Conservation (phyloP, 805 yeast genomes). For the Kuraishia piskuri region DNA sequence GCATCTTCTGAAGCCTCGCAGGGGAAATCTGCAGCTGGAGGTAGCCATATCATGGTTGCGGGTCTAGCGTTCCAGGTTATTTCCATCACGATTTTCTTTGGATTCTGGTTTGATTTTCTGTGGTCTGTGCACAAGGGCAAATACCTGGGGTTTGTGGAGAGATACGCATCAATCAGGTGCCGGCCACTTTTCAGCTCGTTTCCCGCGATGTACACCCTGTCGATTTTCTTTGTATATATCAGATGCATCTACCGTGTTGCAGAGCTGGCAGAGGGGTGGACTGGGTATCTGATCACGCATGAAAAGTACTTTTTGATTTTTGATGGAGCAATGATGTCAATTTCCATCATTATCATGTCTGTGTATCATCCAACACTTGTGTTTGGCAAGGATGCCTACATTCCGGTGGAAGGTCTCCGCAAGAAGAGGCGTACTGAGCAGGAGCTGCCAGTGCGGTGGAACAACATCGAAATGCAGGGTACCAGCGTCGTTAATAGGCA, state of each 20-base stretch:
- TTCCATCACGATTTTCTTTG: constrained; percentile 53
- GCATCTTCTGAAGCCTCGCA: constrained; percentile 39
- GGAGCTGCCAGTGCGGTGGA: too few relatives aligned
- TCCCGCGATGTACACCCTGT: constrained; percentile 33
- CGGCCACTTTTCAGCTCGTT: constrained; percentile 29
- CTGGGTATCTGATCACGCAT: constrained; percentile 51
- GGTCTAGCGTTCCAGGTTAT: constrained; percentile 75
- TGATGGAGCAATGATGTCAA: constrained; percentile 54
- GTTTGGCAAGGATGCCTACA: constrained; percentile 21
- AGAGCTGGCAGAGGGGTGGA: constrained; percentile 70
- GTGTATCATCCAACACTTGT: constrained; percentile 58
- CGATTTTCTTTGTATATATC: constrained; percentile 46
- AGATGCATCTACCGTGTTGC: constrained; percentile 69
- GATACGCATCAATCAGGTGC: too few relatives aligned
- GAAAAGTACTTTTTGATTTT: constrained; percentile 51
- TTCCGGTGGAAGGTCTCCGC: too few relatives aligned
- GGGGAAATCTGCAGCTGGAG: constrained; percentile 26
- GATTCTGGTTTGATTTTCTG: constrained; percentile 39
- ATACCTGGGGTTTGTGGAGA: too few relatives aligned
- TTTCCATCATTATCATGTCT: constrained; percentile 38
- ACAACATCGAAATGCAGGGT: too few relatives aligned
- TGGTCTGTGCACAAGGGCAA: constrained; percentile 26
- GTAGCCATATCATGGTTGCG: constrained; percentile 63
- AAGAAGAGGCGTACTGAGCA: constrained; percentile 3
- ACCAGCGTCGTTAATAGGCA: too few relatives aligned